These are phyloP conservation scores for Aspergillus clavatus DNA, from an alignment of 2,329 filamentous ascomycete species.

Conservation along the genomic window DNA sequence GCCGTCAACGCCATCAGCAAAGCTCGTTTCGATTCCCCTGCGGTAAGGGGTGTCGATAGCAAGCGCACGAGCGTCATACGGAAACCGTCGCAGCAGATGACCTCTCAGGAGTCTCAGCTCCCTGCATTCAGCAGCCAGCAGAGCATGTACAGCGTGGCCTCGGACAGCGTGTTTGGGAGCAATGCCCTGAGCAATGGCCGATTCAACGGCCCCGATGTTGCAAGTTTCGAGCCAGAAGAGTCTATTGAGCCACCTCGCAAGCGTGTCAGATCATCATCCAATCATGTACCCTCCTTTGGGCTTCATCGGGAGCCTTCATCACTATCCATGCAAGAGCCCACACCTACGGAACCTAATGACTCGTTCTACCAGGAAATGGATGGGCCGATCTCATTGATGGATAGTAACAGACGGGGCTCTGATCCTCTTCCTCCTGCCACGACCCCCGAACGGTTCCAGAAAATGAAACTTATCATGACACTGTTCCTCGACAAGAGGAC, in stretches of 20 bases:
- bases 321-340: constrained; percentile 38
- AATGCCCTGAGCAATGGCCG: constrained; percentile 56
- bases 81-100: constrained; percentile 60
- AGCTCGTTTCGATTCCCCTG: constrained; percentile 85
- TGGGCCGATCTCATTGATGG: constrained; percentile 23
- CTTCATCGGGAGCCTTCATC: constrained; percentile 28
- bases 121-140: constrained; percentile 71
- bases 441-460: constrained; percentile 66
- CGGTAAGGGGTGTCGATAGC: constrained; percentile 60
- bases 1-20: constrained; percentile 96
- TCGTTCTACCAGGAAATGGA: constrained; percentile 45
- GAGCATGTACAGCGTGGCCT: constrained; percentile 63
- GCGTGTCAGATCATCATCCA: constrained; percentile 58
- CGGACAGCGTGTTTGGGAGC: constrained; percentile 67
- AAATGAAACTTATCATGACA: constrained; percentile 74
- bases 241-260: constrained; percentile 75
- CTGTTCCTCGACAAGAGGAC: constrained; percentile 72
- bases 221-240: constrained; percentile 52
- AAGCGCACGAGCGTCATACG: constrained; percentile 65
- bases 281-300: constrained; percentile 40
- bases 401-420: constrained; percentile 32
- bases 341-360: constrained; percentile 44
- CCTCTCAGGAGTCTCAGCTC: constrained; percentile 60
- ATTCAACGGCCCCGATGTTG: constrained; percentile 25
- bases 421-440: constrained; percentile 48